These are phyloP conservation scores for Glaciozyma antarctica DNA, from an alignment of 768 basidiomycete genomes.

Conservation along the genomic window DNA sequence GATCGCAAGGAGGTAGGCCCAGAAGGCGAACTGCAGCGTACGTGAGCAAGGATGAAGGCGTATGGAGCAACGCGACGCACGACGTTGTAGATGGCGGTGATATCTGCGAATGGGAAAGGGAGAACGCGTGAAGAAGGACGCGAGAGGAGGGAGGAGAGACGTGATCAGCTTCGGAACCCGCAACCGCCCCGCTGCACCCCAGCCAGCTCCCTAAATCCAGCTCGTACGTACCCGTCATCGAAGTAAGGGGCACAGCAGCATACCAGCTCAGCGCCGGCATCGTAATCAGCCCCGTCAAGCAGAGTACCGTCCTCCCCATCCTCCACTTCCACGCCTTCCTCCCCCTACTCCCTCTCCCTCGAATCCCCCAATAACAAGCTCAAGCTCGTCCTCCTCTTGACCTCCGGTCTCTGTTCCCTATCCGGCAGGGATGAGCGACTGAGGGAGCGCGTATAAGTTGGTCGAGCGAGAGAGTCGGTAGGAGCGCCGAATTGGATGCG, in stretches of 20 bases:
- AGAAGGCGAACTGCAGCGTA: conserved; percentile 81
- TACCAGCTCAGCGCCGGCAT: conserved; percentile 43
- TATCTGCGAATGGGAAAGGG: conserved; percentile 1
- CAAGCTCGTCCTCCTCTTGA: neutral
- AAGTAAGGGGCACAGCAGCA: conserved; percentile 25
- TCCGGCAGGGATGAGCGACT: neutral
- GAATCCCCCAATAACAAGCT: neutral
- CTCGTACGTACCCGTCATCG: conserved; percentile 41
- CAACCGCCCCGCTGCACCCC: conserved; percentile 63
- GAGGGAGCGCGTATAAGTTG: conserved; percentile 19
- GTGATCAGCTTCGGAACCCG: conserved; percentile 40
- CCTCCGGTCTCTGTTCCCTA: neutral
- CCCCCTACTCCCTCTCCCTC: neutral
- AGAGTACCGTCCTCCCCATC: neutral
- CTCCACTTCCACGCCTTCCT: neutral
- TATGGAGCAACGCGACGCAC: conserved; percentile 3
- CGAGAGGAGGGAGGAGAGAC: no score
- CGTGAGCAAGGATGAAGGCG: conserved; percentile 24
- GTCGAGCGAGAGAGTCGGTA: neutral
- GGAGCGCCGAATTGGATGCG: conserved; percentile 44
- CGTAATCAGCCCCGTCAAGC: conserved; percentile 50
- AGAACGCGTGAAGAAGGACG: no score
- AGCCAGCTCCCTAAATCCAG: no score
- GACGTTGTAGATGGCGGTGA: conserved; percentile 31
- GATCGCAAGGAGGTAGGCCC: conserved; percentile 78